Evolutionary conservation across 345 rosid species (phyloP), one percentile per base, ranked within the genome.

Genomic region (Reutealis trisperma): DNA sequence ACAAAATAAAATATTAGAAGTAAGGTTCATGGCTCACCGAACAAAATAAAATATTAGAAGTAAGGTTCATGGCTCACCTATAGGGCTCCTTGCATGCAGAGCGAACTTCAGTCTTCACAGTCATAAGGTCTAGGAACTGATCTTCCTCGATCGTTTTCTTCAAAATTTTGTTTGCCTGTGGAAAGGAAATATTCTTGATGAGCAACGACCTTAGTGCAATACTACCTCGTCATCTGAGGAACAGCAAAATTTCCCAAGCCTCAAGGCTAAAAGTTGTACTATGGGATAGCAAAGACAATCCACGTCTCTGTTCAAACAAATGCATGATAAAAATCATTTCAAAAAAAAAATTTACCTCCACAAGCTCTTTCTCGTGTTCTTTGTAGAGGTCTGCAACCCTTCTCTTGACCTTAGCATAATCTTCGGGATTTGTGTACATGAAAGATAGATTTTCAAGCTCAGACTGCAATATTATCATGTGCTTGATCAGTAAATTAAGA

Each of bases 371-470:
- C 82, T 93, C 97, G 76, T 96, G 94, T 75, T 93, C 92, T 77
- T 91, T 93, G 67, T 87, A 88, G 45, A 96, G 96, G 76, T 92
- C 97, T 21, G 96, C 87, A 63, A 93, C 90, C 85, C 94, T 89
- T 84, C 90, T 85, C 84, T 87, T 92, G 86, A 89, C 88, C 82
- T 90, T 88, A 37, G 90, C 91, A 83, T 88, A 96, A 84, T 96
- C 94, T 83, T 92, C 99, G n/a, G 98, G 86, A 77, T 86, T 93
- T 72, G 92, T 90, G 80, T 96, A 93, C 98, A 96, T 92, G 85
- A 96, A 96, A 78, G 98, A 90, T 18, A 96, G 82, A 66, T 96
- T 92, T 85, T 96, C 99, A 86, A 96, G 94, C 87, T 96, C 99
- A 69, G 96, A 86, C 99, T 96, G 92, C 89, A 90, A 61, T 7